Evolutionary conservation across 73 alveolate species (phyloP).

Genomic region (Paramecium octaurelia): DNA sequence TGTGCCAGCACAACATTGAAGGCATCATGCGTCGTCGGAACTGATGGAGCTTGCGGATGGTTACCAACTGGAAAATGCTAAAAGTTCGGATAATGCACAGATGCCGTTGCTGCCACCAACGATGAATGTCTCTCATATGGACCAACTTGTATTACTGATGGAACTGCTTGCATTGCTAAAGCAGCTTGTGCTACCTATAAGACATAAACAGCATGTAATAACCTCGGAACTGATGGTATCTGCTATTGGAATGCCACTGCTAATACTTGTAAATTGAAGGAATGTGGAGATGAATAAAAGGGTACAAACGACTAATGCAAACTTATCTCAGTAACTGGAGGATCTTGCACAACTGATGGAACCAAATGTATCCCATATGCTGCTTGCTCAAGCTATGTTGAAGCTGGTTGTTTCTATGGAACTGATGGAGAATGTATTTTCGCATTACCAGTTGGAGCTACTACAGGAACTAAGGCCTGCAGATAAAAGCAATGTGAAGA

Average conservation of each 20-base stretch:
- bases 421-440: slow-evolving; percentile 14
- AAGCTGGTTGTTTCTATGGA: slow-evolving; percentile 4
- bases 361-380: background rate
- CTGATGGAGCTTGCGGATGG: slow-evolving; percentile 26
- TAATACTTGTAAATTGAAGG: background rate
- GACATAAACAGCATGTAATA: background rate
- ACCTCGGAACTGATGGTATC: background rate
- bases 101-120: background rate
- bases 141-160: background rate
- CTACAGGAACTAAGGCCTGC: background rate
- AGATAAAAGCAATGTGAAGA: slow-evolving; percentile 14
- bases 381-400: slow-evolving; percentile 4
- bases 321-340: background rate
- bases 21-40: background rate
- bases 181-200: background rate
- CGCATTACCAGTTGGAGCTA: background rate
- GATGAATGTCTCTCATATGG: background rate
- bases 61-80: background rate
- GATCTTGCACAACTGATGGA: slow-evolving; percentile 24
- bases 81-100: background rate
- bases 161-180: background rate
- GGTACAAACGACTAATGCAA: background rate
- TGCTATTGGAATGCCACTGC: background rate
- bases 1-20: background rate
- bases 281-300: background rate